Conservation (phyloP, 768 basidiomycete genomes). For the Mycena venus region DNA sequence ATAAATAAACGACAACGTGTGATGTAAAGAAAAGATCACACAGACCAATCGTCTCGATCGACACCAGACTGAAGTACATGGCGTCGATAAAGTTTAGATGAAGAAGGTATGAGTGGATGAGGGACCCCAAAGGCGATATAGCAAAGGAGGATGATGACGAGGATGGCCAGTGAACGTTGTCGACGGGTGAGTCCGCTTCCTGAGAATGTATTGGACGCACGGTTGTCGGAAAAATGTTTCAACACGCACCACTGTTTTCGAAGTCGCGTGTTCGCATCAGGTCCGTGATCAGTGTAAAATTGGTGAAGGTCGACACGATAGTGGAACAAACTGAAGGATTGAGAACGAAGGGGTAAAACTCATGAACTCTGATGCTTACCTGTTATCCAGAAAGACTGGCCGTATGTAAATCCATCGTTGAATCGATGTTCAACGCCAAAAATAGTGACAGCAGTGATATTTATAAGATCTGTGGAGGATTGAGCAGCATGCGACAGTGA, state of each 20-base stretch:
- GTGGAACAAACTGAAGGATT: conserved; percentile 70
- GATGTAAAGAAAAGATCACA: conserved; percentile 15
- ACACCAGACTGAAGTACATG: conserved; percentile 82
- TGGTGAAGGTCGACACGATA: conserved; percentile 72
- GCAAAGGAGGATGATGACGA: conserved; percentile 78
- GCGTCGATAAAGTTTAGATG: conserved; percentile 76
- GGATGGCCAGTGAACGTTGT: conserved; percentile 84
- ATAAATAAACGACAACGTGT: neutral
- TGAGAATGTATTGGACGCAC: conserved; percentile 37
- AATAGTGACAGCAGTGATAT: conserved; percentile 66
- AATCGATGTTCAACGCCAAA: conserved; percentile 76
- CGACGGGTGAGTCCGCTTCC: conserved; percentile 86
- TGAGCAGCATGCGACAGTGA: conserved; percentile 8
- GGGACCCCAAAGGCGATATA: conserved; percentile 83
- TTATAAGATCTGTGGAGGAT: conserved; percentile 72
- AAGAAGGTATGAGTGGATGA: conserved; percentile 67
- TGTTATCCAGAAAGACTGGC: conserved; percentile 82
- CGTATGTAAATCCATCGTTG: conserved; percentile 79
- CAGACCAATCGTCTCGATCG: conserved; percentile 77
- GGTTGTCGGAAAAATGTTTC: neutral
- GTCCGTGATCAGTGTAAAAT: conserved; percentile 77
- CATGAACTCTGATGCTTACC: neutral
- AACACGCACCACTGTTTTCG: conserved; percentile 65
- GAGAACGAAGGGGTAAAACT: neutral
- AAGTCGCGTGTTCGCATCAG: conserved; percentile 73